Base-by-base conservation (phyloP, 1,284 basidiomycete species). In the Ustilago esculenta region DNA sequence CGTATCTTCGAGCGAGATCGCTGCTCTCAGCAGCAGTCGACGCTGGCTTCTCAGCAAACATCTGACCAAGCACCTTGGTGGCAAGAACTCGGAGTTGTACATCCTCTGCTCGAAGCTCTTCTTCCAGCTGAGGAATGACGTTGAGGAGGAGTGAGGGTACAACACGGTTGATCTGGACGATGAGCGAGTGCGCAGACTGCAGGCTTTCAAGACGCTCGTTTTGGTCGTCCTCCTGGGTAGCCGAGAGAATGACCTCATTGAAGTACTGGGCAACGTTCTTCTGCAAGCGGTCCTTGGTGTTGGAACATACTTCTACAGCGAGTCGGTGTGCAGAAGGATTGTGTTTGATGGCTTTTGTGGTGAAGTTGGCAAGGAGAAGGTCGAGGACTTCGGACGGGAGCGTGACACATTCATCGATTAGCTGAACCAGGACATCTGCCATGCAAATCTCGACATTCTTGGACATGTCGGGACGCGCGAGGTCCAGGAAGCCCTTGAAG, bases 121-220 rank as follows among this genome's bases (percentile, higher is more conserved):
- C 91, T 81, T 96, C 94, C 12, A 99, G 87, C 58, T 94, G 90
- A 0, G 95, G 95, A 14, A 98, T 89, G 41, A 97, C 92, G 79
- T 90, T 93, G 74, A 92, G 88, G 0, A 98, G 84, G 14, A 98
- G 84, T 11, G 87, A 85, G 0, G 95, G 93, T 75, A 90, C 92
- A 18, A 90, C 86, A 24, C 87, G 87, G 81, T 92, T 89, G 24
- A 99, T 87, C 36, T 89, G 88, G 72, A 91, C 89, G 81, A 98
- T 90, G 59, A 97, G 89, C 36, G 88, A 86, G 82, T 98, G 94
- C 1, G 91, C 90, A 0, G 85, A 85, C 58, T 87, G 86, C 46
- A 95, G 69, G 20, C 47, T 58, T 21, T 68, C 58, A 12, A 66
- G 57, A 2, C 64, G 56, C 24, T 81, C 77, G 24, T 70, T 57